Conservation (phyloP, 2,329 filamentous ascomycete genomes). For the Aspergillus floridensis region DNA sequence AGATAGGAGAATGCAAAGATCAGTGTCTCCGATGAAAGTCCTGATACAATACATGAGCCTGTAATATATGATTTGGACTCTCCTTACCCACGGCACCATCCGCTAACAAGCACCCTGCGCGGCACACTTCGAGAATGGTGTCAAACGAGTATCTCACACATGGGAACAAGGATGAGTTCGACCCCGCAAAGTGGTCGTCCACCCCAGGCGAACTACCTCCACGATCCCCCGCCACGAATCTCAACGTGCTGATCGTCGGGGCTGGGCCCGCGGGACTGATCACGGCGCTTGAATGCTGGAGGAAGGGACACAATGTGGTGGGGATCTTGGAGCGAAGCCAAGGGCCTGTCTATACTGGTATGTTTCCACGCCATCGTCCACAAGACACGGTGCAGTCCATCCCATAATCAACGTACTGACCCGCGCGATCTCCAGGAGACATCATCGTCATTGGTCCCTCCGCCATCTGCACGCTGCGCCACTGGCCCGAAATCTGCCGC, state of each 20-base stretch:
- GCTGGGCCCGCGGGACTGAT: slow-evolving; percentile 28
- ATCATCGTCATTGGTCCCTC: slow-evolving; percentile 13
- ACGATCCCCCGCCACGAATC: slow-evolving; percentile 14
- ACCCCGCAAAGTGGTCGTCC: neutral
- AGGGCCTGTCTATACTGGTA: slow-evolving; percentile 7
- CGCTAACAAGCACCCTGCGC: too few relatives aligned
- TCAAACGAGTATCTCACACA: slow-evolving; percentile 1
- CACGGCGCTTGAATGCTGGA: slow-evolving; percentile 27
- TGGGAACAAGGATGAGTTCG: neutral
- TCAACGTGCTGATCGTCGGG: slow-evolving; percentile 26
- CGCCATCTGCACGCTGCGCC: slow-evolving; percentile 11
- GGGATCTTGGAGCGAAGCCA: slow-evolving; percentile 23
- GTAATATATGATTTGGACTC: too few relatives aligned
- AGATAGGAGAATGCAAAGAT: too few relatives aligned
- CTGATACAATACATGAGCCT: too few relatives aligned
- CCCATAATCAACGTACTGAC: neutral
- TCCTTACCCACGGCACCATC: too few relatives aligned
- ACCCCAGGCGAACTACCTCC: slow-evolving; percentile 5
- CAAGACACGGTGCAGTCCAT: too few relatives aligned
- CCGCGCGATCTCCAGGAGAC: neutral
- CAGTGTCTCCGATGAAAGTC: too few relatives aligned
- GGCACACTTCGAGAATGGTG: neutral
- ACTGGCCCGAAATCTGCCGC: slow-evolving; percentile 15
- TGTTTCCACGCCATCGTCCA: too few relatives aligned
- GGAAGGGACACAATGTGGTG: slow-evolving; percentile 29